Conservation (phyloP, 1,284 basidiomycete genomes). For the Cronartium quercuum region DNA sequence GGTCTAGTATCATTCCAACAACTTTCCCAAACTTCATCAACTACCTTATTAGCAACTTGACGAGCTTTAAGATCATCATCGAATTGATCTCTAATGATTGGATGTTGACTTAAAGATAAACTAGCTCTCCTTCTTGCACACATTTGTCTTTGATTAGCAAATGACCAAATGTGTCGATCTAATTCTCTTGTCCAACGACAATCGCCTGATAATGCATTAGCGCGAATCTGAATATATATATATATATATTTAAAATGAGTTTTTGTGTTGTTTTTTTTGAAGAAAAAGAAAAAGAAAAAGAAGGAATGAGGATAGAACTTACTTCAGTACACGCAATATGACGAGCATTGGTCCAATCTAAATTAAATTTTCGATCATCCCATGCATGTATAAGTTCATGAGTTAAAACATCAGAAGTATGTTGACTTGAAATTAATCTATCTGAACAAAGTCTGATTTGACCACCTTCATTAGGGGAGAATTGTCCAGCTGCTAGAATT, state of each 20-base stretch:
- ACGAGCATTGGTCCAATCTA: slow-evolving; percentile 28
- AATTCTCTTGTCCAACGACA: slow-evolving; percentile 35
- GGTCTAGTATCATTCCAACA: slow-evolving; percentile 38
- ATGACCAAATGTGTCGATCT: slow-evolving; percentile 27
- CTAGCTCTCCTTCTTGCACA: slow-evolving; percentile 33
- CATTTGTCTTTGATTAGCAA: slow-evolving; percentile 32
- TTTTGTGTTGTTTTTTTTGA: background rate
- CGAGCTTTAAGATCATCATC: background rate
- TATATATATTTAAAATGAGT: background rate
- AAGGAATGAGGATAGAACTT: background rate
- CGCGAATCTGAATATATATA: slow-evolving; percentile 11
- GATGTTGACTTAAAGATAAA: slow-evolving; percentile 21
- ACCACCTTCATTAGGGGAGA: slow-evolving; percentile 31
- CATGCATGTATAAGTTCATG: slow-evolving; percentile 39
- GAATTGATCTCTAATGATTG: background rate
- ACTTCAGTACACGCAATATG: slow-evolving; percentile 37
- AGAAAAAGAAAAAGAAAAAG: background rate
- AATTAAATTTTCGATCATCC: slow-evolving; percentile 26
- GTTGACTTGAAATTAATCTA: slow-evolving; percentile 13
- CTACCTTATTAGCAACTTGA: slow-evolving; percentile 16
- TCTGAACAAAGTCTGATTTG: slow-evolving; percentile 27
- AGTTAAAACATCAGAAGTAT: slow-evolving; percentile 29
- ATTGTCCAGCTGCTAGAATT: slow-evolving; percentile 15
- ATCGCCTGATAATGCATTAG: slow-evolving; percentile 37
- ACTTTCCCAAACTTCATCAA: slow-evolving; percentile 35